A percentile compares a stretch with the other conserved stretches of the same genome.
These are phyloP conservation scores for Telfairia occidentalis DNA, from an alignment of 331 rosid genomes.

Conservation along the genomic window DNA sequence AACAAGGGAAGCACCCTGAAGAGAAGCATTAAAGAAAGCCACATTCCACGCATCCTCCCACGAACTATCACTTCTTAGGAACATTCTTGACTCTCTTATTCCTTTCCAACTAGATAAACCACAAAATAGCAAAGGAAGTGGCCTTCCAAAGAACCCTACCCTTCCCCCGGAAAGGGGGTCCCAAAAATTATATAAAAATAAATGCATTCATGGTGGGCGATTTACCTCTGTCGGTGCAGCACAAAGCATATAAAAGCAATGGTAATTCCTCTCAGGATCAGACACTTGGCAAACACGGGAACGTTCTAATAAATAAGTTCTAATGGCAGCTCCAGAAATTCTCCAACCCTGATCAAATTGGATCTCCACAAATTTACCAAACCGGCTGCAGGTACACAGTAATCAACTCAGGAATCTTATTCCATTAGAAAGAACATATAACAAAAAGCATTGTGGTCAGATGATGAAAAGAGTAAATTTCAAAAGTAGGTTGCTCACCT, in stretches of 20 bases:
- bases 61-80: neutral
- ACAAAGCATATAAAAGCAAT: conserved; percentile 96
- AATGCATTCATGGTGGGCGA: neutral
- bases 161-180: neutral
- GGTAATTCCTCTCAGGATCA: conserved; percentile 93
- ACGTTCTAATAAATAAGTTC: conserved; percentile 75
- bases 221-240: conserved; percentile 74
- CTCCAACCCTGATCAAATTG: conserved; percentile 69
- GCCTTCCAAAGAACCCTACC: neutral
- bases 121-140: neutral
- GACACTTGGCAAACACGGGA: conserved; percentile 96
- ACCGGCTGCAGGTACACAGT: conserved; percentile 60
- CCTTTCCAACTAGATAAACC: neutral
- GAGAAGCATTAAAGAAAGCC: neutral
- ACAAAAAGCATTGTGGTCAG: neutral
- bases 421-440: conserved; percentile 1
- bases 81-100: neutral
- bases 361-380: conserved; percentile 96
- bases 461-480: neutral
- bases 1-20: neutral
- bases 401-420: conserved; percentile 21
- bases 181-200: neutral
- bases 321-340: conserved; percentile 96
- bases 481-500: conserved; percentile 41
- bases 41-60: neutral